Conservation (phyloP, 345 rosid species). For the Hevea brasiliensis region DNA sequence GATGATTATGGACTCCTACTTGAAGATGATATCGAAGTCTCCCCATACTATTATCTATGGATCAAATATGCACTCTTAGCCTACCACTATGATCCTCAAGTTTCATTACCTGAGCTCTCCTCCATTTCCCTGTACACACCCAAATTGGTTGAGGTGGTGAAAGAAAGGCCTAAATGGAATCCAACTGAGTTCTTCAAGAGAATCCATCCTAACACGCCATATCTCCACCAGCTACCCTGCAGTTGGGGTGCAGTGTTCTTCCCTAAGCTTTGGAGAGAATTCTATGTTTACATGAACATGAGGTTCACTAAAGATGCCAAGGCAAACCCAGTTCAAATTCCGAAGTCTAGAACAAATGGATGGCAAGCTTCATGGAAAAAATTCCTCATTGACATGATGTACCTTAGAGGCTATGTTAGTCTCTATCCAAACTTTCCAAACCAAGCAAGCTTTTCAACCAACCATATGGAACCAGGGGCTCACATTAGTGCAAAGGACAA, state of each 20-base stretch:
- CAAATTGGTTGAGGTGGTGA: slow-evolving; percentile 79
- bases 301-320: slow-evolving; percentile 91
- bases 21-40: slow-evolving; percentile 96
- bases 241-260: slow-evolving; percentile 99
- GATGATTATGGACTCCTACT: slow-evolving; percentile 87
- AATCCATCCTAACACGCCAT: slow-evolving; percentile 90
- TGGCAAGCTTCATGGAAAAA: slow-evolving; percentile 99
- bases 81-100: slow-evolving; percentile 92
- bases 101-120: slow-evolving; percentile 79
- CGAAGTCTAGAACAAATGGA: slow-evolving; percentile 90
- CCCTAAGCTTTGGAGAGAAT: slow-evolving; percentile 98
- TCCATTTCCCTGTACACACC: slow-evolving; percentile 94
- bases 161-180: slow-evolving; percentile 94
- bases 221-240: slow-evolving; percentile 92
- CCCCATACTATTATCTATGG: slow-evolving; percentile 94
- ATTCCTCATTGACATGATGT: slow-evolving; percentile 96
- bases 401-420: slow-evolving; percentile 89
- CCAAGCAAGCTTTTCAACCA: slow-evolving; percentile 92
- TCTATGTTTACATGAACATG: slow-evolving; percentile 98
- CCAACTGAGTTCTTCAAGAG: slow-evolving; percentile 81
- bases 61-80: slow-evolving; percentile 86
- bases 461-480: slow-evolving; percentile 99
- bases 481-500: slow-evolving; percentile 93
- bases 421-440: slow-evolving; percentile 91
- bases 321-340: slow-evolving; percentile 89